Conservation (phyloP, 2,329 filamentous ascomycete species). For the Cryphonectria naterciae region DNA sequence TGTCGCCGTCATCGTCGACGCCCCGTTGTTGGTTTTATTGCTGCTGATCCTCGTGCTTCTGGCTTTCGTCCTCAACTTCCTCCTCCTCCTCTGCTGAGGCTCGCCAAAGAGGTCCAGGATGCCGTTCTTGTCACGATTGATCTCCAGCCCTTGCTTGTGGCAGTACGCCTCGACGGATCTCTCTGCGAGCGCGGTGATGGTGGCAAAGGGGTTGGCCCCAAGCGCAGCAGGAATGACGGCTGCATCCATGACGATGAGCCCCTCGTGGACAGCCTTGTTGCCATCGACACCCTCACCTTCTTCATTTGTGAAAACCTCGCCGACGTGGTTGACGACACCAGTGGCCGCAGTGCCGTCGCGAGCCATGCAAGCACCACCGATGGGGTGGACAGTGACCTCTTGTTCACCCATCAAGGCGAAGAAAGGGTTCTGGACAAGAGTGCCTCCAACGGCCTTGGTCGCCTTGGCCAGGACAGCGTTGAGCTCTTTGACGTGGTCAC, state of each 20-base stretch:
- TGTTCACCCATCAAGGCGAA: conserved; percentile 59
- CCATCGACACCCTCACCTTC: conserved; percentile 38
- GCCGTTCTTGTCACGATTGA: conserved; percentile 51
- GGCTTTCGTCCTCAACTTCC: not conserved
- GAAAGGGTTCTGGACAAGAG: conserved; percentile 62
- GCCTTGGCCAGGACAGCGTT: conserved; percentile 57
- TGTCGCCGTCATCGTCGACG: not conserved
- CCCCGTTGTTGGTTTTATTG: conserved; percentile 1
- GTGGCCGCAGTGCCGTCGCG: conserved; percentile 58
- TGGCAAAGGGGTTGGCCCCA: conserved; percentile 68
- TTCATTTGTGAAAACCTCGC: conserved; percentile 61
- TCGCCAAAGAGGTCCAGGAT: conserved; percentile 59
- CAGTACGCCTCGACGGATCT: conserved; percentile 60
- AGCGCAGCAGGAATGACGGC: conserved; percentile 65
- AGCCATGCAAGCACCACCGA: conserved; percentile 68
- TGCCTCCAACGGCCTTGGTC: conserved; percentile 62
- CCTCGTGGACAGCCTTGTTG: conserved; percentile 52
- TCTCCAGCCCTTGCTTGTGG: conserved; percentile 43
- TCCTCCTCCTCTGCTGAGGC: conserved; percentile 44
- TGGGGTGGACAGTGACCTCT: conserved; percentile 68
- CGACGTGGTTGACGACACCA: conserved; percentile 65
- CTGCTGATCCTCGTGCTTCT: not conserved
- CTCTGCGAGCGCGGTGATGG: conserved; percentile 71
- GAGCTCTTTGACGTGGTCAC: conserved; percentile 57
- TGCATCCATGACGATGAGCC: conserved; percentile 65